Base-by-base conservation (phyloP, 2,329 filamentous ascomycete species). In the Plenodomus tracheiphilus region DNA sequence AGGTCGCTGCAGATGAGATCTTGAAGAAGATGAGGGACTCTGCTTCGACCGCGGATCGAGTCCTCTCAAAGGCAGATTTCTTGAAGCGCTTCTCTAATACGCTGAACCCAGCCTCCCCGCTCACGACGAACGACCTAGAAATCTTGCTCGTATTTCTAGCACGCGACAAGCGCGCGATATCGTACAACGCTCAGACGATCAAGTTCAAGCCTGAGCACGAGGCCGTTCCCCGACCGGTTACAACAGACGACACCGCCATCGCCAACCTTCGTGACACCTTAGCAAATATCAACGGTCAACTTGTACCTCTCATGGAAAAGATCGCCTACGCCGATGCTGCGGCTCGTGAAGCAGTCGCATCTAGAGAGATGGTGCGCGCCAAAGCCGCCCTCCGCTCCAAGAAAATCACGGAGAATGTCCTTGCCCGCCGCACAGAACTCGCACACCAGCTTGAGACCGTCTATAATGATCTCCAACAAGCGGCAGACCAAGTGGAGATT, bases 381-480 rank as follows among this genome's bases (percentile, higher is more conserved):
- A 81, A 93, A 25, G 86, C 88, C 1, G 86, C 90, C 0, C 80
- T 99, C 11, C 86, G 87, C 43, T 88, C 85, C 4, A 96, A 91
- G 76, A 97, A 94, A 71, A 76, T 89, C 7, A 85, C 88, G 21
- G 91, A 97, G 70, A 77, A 82, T 2, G 88, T 85, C 10, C 79
- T 97, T 0, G 77, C 83, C 22, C 84, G 85, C 56, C 85, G 92
- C 11, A 84, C 86, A 22, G 85, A 85, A 8, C 89, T 89, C 0
- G 81, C 96, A 2, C 77, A 79, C 36, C 91, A 96, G 71, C 81
- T 99, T 1, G 91, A 97, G 72, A 85, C 89, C 54, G 86, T 95
- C 0, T 88, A 91, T 45, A 74, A 80, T n/a, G 88, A 87, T 65
- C 89, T 99, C 43, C 87, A 96, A 68, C 86, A 93, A 70, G 94